Percentiles rank a stretch among this genome's conserved stretches.
Conservation (phyloP, 23 red algal genomes). For the Gracilaria gracilis region DNA sequence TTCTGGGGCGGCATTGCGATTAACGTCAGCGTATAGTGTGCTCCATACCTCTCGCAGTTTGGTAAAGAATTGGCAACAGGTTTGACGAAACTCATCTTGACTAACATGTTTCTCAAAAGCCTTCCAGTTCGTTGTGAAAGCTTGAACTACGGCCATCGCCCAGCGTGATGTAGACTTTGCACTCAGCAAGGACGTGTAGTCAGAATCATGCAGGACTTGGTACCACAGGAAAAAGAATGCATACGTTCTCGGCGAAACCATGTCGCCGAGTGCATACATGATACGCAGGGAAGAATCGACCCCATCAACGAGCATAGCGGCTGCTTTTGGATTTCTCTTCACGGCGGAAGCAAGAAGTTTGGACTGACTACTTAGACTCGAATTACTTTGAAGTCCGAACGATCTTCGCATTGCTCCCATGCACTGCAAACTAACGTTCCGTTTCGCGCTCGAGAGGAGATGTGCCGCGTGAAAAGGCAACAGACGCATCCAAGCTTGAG, state of each 20-base stretch:
- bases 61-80: conserved; percentile 39
- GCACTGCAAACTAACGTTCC: conserved; percentile 7
- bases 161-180: not conserved
- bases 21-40: not conserved
- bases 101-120: conserved; percentile 11
- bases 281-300: conserved; percentile 30
- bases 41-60: conserved; percentile 45
- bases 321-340: conserved; percentile 13
- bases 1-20: not conserved
- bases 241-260: conserved; percentile 35
- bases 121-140: conserved; percentile 30
- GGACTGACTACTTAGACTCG: not conserved
- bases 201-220: conserved; percentile 12
- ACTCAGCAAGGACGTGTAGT: conserved; percentile 4
- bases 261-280: conserved; percentile 4
- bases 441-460: conserved; percentile 46
- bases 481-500: conserved; percentile 9
- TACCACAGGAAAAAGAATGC: conserved; percentile 50
- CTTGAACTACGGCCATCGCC: conserved; percentile 11
- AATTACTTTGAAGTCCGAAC: conserved; percentile 7
- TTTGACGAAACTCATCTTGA: conserved; percentile 29
- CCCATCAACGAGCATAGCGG: conserved; percentile 35
- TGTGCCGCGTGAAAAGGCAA: conserved; percentile 66
- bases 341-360: conserved; percentile 51
- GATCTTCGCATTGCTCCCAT: conserved; percentile 23